These are phyloP conservation scores for Calonectria honghensis DNA, from an alignment of 2,329 filamentous ascomycete genomes.

Conservation along the genomic window DNA sequence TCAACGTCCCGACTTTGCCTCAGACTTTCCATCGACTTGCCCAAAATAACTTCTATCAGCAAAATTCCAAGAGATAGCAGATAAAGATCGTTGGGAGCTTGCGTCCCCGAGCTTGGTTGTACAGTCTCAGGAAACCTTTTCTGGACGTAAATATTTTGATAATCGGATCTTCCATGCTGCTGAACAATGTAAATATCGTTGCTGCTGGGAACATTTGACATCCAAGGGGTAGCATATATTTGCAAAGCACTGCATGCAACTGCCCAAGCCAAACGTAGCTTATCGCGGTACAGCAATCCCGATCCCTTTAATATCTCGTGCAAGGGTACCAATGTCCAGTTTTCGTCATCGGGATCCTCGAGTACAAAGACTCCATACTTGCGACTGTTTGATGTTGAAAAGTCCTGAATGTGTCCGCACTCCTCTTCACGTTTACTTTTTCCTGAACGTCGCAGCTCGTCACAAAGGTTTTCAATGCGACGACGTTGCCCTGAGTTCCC, in stretches of 20 bases:
- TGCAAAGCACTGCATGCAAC: slow-evolving; percentile 12
- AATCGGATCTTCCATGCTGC: not conserved
- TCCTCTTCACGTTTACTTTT: not conserved
- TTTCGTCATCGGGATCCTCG: not conserved
- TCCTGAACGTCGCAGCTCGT: not conserved
- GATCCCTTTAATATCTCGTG: not conserved
- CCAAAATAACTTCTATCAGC: slow-evolving; percentile 30
- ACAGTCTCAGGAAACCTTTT: not conserved
- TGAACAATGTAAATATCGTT: not conserved
- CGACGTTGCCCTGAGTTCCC: not conserved
- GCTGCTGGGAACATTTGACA: not conserved
- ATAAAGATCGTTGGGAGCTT: not conserved
- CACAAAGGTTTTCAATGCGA: not conserved
- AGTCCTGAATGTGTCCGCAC: slow-evolving; percentile 3
- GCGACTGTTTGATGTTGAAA: not conserved
- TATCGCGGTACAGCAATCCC: not conserved
- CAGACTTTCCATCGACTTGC: not conserved
- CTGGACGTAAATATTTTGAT: not conserved
- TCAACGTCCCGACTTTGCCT: no score
- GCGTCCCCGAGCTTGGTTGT: no score
- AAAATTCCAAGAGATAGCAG: slow-evolving; percentile 22
- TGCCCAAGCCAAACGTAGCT: not conserved
- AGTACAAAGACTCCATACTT: not conserved
- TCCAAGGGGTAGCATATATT: not conserved
- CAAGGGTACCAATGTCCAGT: slow-evolving; percentile 1